Evolutionary conservation across 306 rosid genomes (phyloP), one percentile per base, ranked within the genome.

Genomic region (Cucurbita pepo): DNA sequence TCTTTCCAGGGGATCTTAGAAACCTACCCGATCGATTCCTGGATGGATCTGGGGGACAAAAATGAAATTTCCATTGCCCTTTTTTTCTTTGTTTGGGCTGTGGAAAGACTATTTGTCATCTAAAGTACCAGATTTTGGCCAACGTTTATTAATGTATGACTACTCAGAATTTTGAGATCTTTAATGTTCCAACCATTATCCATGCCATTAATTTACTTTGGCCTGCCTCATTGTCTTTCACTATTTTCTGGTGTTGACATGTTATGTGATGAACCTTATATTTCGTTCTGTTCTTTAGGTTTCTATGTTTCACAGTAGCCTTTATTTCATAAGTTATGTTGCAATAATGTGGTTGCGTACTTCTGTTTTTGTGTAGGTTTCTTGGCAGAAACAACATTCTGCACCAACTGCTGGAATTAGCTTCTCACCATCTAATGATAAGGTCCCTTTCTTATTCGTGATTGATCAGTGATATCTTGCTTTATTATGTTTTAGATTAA

Each of bases 351-450:
- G 72, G 75, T 12, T 79, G 48, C 67, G 59, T 78, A 18, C 25
- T 53, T 74, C 16, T 64, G 55, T 21, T 76, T 52, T 67, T 55
- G 69, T 69, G 75, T 44, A 95, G 99, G 83, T 85, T 65, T 91
- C 99, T 73, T 95, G 99, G 99, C 77, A 79, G 88, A 95, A 91
- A 85, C 99, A 89, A 83, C 99, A 95, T 83, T 91, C 97, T 72
- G 99, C 99, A 30, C 99, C 99, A 62, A 85, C 96, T 78, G 97
- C 97, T 78, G 99, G 96, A 77, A 82, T 91, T 86, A 81, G 97
- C 87, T 91, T 95, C 86, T 95, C 97, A 72, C 95, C 97, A 58
- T 86, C 97, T 81, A 95, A 85, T 78, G 99, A 95, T 86, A 95
- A 95, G 99, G 99, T 95, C 73, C 77, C 71, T 13, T 84, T 56